These are phyloP conservation scores for Karstenula rhodostoma DNA, from an alignment of 2,329 filamentous ascomycete species.

Conservation along the genomic window DNA sequence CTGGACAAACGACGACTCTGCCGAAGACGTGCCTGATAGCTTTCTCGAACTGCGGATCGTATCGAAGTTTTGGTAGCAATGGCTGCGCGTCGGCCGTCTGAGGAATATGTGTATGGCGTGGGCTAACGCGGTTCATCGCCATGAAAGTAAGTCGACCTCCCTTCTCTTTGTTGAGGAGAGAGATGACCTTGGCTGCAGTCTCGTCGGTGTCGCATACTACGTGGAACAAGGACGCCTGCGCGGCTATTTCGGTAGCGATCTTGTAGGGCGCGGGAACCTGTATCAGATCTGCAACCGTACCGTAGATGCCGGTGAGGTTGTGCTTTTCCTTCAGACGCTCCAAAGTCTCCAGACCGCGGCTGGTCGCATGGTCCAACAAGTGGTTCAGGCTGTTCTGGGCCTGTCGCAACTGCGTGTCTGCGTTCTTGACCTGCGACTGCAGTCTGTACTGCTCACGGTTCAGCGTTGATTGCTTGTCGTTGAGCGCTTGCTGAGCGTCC, in stretches of 20 bases:
- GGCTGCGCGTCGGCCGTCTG: slow-evolving; percentile 87
- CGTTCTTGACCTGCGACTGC: slow-evolving; percentile 77
- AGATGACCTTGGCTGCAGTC: slow-evolving; percentile 82
- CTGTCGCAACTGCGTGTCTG: slow-evolving; percentile 76
- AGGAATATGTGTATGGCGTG: slow-evolving; percentile 77
- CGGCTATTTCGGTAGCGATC: slow-evolving; percentile 89
- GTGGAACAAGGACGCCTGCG: slow-evolving; percentile 91
- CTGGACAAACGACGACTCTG: slow-evolving; percentile 92
- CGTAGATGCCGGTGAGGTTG: slow-evolving; percentile 86
- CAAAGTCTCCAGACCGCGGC: slow-evolving; percentile 85
- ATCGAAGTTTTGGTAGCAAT: slow-evolving; percentile 84
- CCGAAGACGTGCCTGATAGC: slow-evolving; percentile 96
- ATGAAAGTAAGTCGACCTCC: slow-evolving; percentile 93
- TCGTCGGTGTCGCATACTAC: slow-evolving; percentile 93
- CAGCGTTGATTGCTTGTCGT: slow-evolving; percentile 86
- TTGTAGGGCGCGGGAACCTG: slow-evolving; percentile 85
- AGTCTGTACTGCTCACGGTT: slow-evolving; percentile 91
- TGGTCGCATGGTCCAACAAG: slow-evolving; percentile 89
- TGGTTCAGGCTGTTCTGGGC: slow-evolving; percentile 81
- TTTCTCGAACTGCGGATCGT: slow-evolving; percentile 77
- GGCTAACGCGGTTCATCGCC: slow-evolving; percentile 82
- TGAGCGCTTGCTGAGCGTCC: slow-evolving; percentile 78
- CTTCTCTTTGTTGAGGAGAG: slow-evolving; percentile 78
- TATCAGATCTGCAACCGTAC: slow-evolving; percentile 91
- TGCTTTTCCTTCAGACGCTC: slow-evolving; percentile 81